Conservation (phyloP, 768 basidiomycete species). For the Boletus rubroflammeus region DNA sequence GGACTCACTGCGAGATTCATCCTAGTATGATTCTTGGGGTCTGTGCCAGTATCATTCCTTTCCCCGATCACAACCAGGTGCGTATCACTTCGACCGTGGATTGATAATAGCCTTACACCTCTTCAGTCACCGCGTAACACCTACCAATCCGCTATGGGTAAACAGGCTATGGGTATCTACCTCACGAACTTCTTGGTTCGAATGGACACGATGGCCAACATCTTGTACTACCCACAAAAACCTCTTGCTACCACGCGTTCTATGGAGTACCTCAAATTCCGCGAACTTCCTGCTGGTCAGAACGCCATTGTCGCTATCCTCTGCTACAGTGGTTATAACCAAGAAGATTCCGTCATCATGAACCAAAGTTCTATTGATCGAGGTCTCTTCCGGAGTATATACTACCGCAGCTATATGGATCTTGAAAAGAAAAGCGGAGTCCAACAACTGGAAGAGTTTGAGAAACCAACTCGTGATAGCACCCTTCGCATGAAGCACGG, state of each 20-base stretch:
- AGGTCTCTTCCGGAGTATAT: slow-evolving; percentile 96
- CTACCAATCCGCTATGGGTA: slow-evolving; percentile 99
- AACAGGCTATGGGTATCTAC: slow-evolving; percentile 99
- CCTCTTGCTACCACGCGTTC: slow-evolving; percentile 97
- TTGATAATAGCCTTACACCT: slow-evolving; percentile 3
- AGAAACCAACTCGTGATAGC: slow-evolving; percentile 90
- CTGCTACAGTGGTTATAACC: slow-evolving; percentile 99
- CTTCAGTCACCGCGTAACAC: slow-evolving; percentile 96
- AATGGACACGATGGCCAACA: slow-evolving; percentile 99
- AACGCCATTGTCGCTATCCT: slow-evolving; percentile 98
- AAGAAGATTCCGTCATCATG: slow-evolving; percentile 99
- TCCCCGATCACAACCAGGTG: slow-evolving; percentile 99
- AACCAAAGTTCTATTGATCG: slow-evolving; percentile 98
- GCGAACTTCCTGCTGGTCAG: slow-evolving; percentile 97
- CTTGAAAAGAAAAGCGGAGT: slow-evolving; percentile 95
- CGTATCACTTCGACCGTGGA: slow-evolving; percentile 22
- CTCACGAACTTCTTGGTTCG: slow-evolving; percentile 97
- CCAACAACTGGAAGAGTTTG: slow-evolving; percentile 91
- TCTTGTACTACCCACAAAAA: slow-evolving; percentile 98
- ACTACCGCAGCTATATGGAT: slow-evolving; percentile 98
- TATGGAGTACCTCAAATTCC: slow-evolving; percentile 99
- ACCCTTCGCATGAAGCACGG: slow-evolving; percentile 97
- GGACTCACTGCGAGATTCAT: slow-evolving; percentile 99
- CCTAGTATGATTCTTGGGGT: slow-evolving; percentile 99
- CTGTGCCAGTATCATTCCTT: slow-evolving; percentile 98